These are phyloP conservation scores for Dactylellina cionopaga DNA, from an alignment of 2,329 filamentous ascomycete species.

Conservation along the genomic window DNA sequence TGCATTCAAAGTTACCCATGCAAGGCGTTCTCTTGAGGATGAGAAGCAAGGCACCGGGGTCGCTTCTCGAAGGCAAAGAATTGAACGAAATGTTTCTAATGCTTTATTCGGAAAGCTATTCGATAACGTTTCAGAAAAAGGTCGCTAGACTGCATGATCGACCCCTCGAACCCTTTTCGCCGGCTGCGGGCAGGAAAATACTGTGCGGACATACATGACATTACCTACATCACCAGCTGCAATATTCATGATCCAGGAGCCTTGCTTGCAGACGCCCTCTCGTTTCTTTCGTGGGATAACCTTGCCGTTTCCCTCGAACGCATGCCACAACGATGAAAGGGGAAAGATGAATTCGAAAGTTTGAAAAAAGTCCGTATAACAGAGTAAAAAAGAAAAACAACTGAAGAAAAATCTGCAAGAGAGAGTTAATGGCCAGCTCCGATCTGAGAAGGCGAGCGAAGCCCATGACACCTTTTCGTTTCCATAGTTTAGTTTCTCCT, in stretches of 20 bases:
- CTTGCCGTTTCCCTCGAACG: constrained; percentile 25
- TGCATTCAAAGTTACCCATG: background rate
- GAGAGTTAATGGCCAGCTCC: constrained; percentile 24
- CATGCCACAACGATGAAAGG: constrained; percentile 34
- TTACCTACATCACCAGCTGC: constrained; percentile 34
- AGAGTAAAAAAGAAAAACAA: constrained; percentile 38
- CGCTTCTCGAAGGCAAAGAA: constrained; percentile 45
- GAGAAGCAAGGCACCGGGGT: constrained; percentile 1
- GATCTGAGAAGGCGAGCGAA: too few species aligned
- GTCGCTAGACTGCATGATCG: constrained; percentile 50
- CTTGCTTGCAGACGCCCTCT: constrained; percentile 43
- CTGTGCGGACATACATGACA: background rate
- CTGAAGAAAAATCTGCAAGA: constrained; percentile 1
- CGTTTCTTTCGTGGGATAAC: constrained; percentile 13
- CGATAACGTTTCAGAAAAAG: constrained; percentile 54
- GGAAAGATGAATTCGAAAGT: constrained; percentile 20
- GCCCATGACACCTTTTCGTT: constrained; percentile 21
- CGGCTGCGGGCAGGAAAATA: constrained; percentile 6
- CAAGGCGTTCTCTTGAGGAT: constrained; percentile 15
- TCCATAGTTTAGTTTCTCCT: constrained; percentile 26
- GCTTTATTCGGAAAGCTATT: constrained; percentile 52
- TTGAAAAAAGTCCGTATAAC: constrained; percentile 31
- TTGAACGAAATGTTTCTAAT: constrained; percentile 15
- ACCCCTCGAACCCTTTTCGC: constrained; percentile 25
- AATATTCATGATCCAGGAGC: constrained; percentile 42